Conservation (phyloP, 208 protist species). For the Trypanosoma boissoni region DNA sequence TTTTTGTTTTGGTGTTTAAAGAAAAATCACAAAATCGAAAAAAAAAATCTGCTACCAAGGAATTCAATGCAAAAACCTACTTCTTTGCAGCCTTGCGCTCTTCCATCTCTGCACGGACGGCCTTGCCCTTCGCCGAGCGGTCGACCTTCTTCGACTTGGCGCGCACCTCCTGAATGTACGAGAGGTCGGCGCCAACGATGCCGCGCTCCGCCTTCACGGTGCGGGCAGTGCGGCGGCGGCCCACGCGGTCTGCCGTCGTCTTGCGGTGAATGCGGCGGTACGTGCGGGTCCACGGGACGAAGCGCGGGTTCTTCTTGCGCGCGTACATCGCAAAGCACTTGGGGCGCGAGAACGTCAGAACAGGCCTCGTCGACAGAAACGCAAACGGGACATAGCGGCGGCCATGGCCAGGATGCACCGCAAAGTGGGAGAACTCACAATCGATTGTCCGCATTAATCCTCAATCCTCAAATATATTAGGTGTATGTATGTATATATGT, state of each 20-base stretch:
- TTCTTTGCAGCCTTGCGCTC: constrained; percentile 92
- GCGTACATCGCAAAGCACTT: constrained; percentile 92
- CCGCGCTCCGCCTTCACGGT: constrained; percentile 72
- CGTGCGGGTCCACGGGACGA: constrained; percentile 91
- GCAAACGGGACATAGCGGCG: constrained; percentile 92
- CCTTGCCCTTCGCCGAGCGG: constrained; percentile 88
- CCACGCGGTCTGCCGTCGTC: constrained; percentile 81
- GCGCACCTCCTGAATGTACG: constrained; percentile 88
- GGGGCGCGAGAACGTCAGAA: constrained; percentile 89
- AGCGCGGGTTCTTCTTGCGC: constrained; percentile 94
- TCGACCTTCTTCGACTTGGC: constrained; percentile 64
- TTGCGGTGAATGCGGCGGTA: constrained; percentile 94
- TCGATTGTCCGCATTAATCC: constrained; percentile 86
- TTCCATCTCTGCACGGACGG: constrained; percentile 82
- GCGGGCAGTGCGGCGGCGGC: constrained; percentile 76
- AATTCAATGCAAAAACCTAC: too few relatives aligned
- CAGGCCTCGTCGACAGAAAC: constrained; percentile 93
- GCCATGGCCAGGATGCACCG: constrained; percentile 93
- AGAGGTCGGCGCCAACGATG: constrained; percentile 86
- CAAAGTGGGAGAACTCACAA: constrained; percentile 93
- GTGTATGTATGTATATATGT: not conserved
- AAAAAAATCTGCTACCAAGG: not conserved
- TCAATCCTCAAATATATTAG: constrained; percentile 2
- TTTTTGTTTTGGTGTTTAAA: too few relatives aligned
- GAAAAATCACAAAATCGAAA: constrained; percentile 2